Evolutionary conservation across 139 green algal genomes (phyloP).

Genomic region (Tetraselmis chui): DNA sequence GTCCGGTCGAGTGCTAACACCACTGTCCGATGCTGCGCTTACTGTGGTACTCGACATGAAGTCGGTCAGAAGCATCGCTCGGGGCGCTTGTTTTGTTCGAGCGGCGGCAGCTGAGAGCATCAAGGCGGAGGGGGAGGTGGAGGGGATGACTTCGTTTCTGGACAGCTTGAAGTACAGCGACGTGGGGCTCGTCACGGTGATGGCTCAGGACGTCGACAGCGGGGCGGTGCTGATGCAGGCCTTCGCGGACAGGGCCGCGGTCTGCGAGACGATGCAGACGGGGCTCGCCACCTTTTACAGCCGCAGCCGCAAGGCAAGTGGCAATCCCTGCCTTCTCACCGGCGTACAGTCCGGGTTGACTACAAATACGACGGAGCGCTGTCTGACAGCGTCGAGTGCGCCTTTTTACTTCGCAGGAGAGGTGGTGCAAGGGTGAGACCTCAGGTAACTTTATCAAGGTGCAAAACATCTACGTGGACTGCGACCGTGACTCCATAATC

Average conservation of each 20-base stretch:
- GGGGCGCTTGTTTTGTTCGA: too few species aligned
- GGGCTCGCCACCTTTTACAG: constrained; percentile 92
- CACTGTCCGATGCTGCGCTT: too few species aligned
- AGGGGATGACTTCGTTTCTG: constrained; percentile 52
- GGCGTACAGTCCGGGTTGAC: too few species aligned
- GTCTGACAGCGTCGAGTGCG: too few species aligned
- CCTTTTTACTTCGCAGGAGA: constrained; percentile 19
- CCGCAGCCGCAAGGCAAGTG: constrained; percentile 65
- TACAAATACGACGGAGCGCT: too few species aligned
- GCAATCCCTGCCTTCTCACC: too few species aligned
- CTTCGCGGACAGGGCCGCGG: constrained; percentile 76
- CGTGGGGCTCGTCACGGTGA: constrained; percentile 84
- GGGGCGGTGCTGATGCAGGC: constrained; percentile 95
- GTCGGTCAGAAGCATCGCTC: too few species aligned
- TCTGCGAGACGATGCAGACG: constrained; percentile 85
- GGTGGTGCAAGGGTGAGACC: constrained; percentile 98
- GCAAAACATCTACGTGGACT: constrained; percentile 66
- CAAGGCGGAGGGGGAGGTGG: constrained; percentile 13
- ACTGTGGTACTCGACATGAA: too few species aligned
- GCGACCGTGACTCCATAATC: constrained; percentile 90
- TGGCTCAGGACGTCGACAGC: constrained; percentile 93
- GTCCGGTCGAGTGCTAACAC: too few species aligned
- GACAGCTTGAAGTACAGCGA: constrained; percentile 78
- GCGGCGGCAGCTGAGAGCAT: too few species aligned
- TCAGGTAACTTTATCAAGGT: constrained; percentile 88